Base-by-base conservation (phyloP, 176 grass and related monocot genomes). In the Miscanthus lutarioriparius region DNA sequence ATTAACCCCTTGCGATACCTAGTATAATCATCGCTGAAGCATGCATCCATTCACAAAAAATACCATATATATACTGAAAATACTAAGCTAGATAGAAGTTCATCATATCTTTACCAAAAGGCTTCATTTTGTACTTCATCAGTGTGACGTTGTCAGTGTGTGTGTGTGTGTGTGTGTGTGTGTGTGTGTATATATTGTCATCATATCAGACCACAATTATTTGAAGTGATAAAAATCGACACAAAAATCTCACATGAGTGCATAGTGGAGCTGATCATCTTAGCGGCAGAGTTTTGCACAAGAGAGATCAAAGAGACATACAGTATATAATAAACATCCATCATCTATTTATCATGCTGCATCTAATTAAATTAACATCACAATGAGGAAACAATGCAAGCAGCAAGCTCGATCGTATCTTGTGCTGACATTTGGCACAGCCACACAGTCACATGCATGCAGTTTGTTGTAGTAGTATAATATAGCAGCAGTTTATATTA, bases 391-490 rank as follows among this genome's bases (percentile, higher is more conserved):
- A 39, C 37, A 41, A 70, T 61, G 56, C 22, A 23, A 53, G 49
- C 5, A 37, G 49, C 16, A 53, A 61, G 56, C 8, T 70, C 4
- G 10, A 70, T 66, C 14, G 64, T 33, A 66, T 41, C 20, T 70
- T 70, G 67, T 9, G 19, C 67, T 70, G 67, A 70, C 67, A 70
- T 70, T 70, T 70, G 67, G 36, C 67, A 70, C 20, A 70, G 37
- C 37, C 67, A 39, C 66, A 69, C 66, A 69, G 19, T 69, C 66
- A 41, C 37, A 70, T 23, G 67, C 35, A 70, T 22, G 37, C 20
- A 70, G 30, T 67, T 5, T 35, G 17, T 15, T 9, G 47, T 56
- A 22, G 53, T 3, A 58, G 20, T 59, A 59, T 2, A 8, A 61
- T 61, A 4, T 61, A 61, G 56, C 3, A 61, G 6, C 10, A 58